A percentile compares a stretch with the other conserved stretches of the same genome.
Conservation (phyloP, 148 eudicot species). For the Persicaria maculosa region DNA sequence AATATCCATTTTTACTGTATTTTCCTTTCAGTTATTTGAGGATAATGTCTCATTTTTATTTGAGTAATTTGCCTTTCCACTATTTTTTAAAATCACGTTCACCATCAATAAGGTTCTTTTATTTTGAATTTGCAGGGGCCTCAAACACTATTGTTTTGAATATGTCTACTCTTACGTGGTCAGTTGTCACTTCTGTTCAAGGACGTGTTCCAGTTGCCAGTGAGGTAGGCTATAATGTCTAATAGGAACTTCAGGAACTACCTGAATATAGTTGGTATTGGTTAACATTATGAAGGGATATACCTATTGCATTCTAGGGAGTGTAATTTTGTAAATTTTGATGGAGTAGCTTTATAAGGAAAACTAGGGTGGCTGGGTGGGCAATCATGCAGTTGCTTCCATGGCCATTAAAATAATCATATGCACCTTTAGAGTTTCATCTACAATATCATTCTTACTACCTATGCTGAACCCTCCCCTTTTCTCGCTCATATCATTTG, state of each 20-base stretch:
- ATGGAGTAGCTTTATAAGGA: background rate
- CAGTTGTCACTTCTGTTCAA: slow-evolving; percentile 82
- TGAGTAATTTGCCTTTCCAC: background rate
- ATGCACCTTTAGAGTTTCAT: background rate
- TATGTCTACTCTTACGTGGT: slow-evolving; percentile 94
- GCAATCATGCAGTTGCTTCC: background rate
- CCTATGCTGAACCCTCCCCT: background rate
- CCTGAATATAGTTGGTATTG: background rate
- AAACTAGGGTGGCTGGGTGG: background rate
- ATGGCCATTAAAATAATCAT: background rate
- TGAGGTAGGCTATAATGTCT: slow-evolving; percentile 51
- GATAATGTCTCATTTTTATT: too few species aligned
- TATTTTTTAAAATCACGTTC: background rate
- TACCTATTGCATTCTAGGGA: background rate
- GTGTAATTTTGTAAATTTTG: background rate
- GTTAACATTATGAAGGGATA: background rate
- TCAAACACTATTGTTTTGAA: slow-evolving; percentile 87
- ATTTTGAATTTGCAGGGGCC: slow-evolving; percentile 60
- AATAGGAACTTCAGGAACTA: background rate
- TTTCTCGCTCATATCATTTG: too few species aligned
- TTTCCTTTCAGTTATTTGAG: background rate
- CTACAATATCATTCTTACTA: background rate
- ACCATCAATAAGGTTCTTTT: background rate
- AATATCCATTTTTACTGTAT: background rate
- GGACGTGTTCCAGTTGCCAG: slow-evolving; percentile 97